These are phyloP conservation scores for Cicer cuneatum DNA, from an alignment of 306 rosid genomes.

Conservation along the genomic window DNA sequence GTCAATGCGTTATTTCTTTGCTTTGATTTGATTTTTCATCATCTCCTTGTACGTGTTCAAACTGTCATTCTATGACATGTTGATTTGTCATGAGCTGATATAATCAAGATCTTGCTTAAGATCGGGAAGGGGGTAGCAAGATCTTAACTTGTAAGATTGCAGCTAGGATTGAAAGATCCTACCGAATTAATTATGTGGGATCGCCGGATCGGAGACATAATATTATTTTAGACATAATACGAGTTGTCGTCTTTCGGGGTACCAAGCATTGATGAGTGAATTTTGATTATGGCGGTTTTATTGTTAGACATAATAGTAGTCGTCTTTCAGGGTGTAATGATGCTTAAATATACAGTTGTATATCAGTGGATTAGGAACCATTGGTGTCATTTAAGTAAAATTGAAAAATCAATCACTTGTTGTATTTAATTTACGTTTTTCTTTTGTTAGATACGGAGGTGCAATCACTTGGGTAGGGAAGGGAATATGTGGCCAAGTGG, in stretches of 20 bases:
- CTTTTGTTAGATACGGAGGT: neutral
- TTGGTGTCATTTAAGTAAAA: conserved; percentile 2
- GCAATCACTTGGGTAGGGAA: neutral
- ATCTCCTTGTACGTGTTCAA: neutral
- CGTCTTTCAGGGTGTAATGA: neutral
- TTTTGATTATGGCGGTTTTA: neutral
- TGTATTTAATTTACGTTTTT: conserved; percentile 17
- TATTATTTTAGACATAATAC: no score
- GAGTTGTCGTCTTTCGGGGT: neutral
- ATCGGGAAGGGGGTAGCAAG: no score
- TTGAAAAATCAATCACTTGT: neutral
- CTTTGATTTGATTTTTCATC: neutral
- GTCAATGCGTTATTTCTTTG: neutral
- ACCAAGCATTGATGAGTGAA: neutral
- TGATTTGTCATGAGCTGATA: neutral
- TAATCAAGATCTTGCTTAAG: no score
- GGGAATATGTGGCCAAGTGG: neutral
- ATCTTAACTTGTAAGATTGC: neutral
- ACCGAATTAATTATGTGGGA: no score
- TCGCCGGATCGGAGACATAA: no score
- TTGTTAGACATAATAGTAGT: neutral
- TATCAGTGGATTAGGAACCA: neutral
- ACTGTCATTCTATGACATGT: neutral
- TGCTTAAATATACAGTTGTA: neutral
- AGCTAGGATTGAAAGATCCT: no score